Conservation (phyloP, 2,329 filamentous ascomycete species). For the Aspergillus hortae region DNA sequence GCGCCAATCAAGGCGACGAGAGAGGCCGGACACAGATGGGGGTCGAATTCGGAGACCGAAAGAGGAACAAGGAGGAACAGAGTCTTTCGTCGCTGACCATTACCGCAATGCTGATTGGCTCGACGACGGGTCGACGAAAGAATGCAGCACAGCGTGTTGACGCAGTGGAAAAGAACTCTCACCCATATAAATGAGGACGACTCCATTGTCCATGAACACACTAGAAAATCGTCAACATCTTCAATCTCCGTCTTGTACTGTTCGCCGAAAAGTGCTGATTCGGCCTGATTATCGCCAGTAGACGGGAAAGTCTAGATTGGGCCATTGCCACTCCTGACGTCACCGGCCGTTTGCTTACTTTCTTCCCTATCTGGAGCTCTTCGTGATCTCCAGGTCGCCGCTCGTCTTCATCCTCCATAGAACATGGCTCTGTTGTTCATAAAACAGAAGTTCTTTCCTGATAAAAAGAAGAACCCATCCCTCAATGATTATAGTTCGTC, state of each 20-base stretch:
- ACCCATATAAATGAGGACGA: too few species aligned
- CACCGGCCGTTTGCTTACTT: constrained; percentile 5
- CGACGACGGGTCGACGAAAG: background rate
- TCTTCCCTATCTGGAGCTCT: background rate
- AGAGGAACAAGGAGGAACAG: background rate
- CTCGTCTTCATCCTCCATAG: background rate
- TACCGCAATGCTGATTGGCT: constrained; percentile 7
- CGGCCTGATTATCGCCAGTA: background rate
- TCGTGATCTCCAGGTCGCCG: background rate
- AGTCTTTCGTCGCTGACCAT: constrained; percentile 6
- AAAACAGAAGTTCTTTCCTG: constrained; percentile 35
- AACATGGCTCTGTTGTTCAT: constrained; percentile 38
- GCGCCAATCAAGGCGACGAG: background rate
- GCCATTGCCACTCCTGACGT: constrained; percentile 7
- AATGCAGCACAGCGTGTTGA: background rate
- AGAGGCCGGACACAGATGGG: background rate
- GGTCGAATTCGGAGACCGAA: background rate
- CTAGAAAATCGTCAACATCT: background rate
- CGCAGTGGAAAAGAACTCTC: too few species aligned
- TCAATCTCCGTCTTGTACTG: background rate
- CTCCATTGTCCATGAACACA: background rate
- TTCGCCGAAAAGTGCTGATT: background rate
- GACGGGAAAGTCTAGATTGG: constrained; percentile 3
- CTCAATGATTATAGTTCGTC: background rate
- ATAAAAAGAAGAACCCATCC: constrained; percentile 13